Percentiles rank a stretch among this genome's conserved stretches.
Evolutionary conservation across 371 early-diverging fungal species (phyloP).

Genomic region (Capillidium heterosporum): DNA sequence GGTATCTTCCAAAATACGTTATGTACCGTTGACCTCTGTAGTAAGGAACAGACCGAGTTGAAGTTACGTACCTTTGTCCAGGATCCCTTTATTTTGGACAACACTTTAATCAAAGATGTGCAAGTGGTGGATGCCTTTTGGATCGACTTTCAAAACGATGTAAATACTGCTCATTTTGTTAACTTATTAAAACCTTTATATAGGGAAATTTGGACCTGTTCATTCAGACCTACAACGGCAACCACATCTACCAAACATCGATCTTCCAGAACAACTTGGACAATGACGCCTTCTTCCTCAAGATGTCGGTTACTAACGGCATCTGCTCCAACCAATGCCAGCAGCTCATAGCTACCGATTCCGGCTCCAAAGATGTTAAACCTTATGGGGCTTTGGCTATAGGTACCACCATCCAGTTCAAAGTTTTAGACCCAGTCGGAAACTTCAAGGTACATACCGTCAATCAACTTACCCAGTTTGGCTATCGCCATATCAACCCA

Average conservation of each 20-base stretch:
- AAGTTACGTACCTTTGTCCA: slow-evolving; percentile 33
- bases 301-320: slow-evolving; percentile 60
- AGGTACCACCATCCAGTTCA: slow-evolving; percentile 70
- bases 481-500: slow-evolving; percentile 53
- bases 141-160: slow-evolving; percentile 76
- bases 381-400: slow-evolving; percentile 66
- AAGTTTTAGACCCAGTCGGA: slow-evolving; percentile 63
- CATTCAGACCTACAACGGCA: slow-evolving; percentile 12
- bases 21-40: slow-evolving; percentile 26
- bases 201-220: slow-evolving; percentile 74
- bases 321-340: slow-evolving; percentile 42
- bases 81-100: slow-evolving; percentile 35
- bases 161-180: slow-evolving; percentile 13
- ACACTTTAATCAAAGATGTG: slow-evolving; percentile 18
- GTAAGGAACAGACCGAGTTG: slow-evolving; percentile 15
- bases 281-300: slow-evolving; percentile 87
- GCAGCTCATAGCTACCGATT: not conserved
- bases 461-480: slow-evolving; percentile 59
- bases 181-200: not conserved
- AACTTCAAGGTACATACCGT: slow-evolving; percentile 25
- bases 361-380: slow-evolving; percentile 8
- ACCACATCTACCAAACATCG: slow-evolving; percentile 12
- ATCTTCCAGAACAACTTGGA: slow-evolving; percentile 64
- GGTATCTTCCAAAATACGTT: slow-evolving; percentile 25
- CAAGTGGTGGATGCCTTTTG: slow-evolving; percentile 45